phyloP scores from a whole-genome alignment of 2,329 filamentous ascomycete species.

The Rugonectria rugulosa region DNA sequence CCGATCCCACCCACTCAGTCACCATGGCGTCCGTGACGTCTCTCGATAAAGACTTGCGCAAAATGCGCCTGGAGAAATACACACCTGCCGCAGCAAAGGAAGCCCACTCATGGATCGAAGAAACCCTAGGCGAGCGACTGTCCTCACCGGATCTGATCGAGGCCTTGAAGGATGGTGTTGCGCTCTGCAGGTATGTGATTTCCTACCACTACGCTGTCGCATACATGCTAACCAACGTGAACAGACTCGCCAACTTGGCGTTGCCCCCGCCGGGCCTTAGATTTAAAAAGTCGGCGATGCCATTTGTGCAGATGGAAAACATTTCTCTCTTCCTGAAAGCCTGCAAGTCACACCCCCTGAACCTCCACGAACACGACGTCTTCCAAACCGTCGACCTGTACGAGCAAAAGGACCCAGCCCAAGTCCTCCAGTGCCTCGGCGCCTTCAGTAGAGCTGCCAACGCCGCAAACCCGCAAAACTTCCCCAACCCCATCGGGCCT shows the following conservation, averaged over 20 bases:
- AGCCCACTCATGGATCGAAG: constrained; percentile 85
- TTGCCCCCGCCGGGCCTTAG: constrained; percentile 80
- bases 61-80: constrained; percentile 90
- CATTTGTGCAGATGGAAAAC: constrained; percentile 99
- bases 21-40: constrained; percentile 92
- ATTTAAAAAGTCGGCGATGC: constrained; percentile 93
- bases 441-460: constrained; percentile 92
- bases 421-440: constrained; percentile 90
- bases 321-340: constrained; percentile 94
- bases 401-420: constrained; percentile 93
- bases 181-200: constrained; percentile 81
- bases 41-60: constrained; percentile 94
- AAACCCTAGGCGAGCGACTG: constrained; percentile 76
- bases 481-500: constrained; percentile 79
- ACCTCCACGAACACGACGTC: constrained; percentile 89
- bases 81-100: constrained; percentile 91
- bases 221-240: constrained; percentile 18
- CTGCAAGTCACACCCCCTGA: constrained; percentile 84
- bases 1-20: neutral
- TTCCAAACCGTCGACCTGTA: constrained; percentile 98
- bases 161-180: constrained; percentile 86
- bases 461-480: constrained; percentile 73
- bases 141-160: constrained; percentile 81
- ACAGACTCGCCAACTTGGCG: constrained; percentile 82
- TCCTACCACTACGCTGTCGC: neutral